Conservation (phyloP, 192 early-diverging fungal species). For the Funneliformis geosporum region DNA sequence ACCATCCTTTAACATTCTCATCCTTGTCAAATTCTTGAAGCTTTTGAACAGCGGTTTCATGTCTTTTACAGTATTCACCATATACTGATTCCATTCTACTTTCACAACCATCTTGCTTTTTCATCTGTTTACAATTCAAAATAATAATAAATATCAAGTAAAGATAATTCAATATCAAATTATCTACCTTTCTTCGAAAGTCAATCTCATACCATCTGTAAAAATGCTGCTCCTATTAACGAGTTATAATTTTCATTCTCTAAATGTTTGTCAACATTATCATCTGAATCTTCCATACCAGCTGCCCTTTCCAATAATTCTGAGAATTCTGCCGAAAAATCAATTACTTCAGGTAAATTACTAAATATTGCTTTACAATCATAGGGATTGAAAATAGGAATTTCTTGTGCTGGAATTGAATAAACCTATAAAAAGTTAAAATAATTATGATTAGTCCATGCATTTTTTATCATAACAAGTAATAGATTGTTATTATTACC, state of each 20-base stretch:
- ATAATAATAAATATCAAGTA: not conserved
- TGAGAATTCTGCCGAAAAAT: slow-evolving; percentile 64
- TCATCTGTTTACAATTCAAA: not conserved
- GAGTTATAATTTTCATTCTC: slow-evolving; percentile 33
- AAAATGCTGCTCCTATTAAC: slow-evolving; percentile 56
- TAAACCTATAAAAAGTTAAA: slow-evolving; percentile 26
- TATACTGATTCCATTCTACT: slow-evolving; percentile 58
- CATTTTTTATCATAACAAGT: not conserved
- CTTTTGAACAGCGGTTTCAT: slow-evolving; percentile 64
- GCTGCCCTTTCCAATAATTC: slow-evolving; percentile 64
- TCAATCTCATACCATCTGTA: slow-evolving; percentile 44
- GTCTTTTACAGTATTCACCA: slow-evolving; percentile 75
- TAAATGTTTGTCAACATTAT: slow-evolving; percentile 33
- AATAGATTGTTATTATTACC: not conserved
- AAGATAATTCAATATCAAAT: not conserved
- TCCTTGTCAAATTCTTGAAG: slow-evolving; percentile 60
- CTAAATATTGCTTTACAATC: slow-evolving; percentile 77
- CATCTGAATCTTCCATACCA: slow-evolving; percentile 34
- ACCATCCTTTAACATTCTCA: slow-evolving; percentile 45
- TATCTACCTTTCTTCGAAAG: slow-evolving; percentile 28
- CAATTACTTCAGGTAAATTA: slow-evolving; percentile 76
- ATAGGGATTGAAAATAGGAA: slow-evolving; percentile 49
- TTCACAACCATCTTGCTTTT: not conserved
- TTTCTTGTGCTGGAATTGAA: slow-evolving; percentile 27
- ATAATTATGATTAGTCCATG: not conserved